Conservation (phyloP, 1,139 yeast genomes). For the Nakaseomyces delphensis region DNA sequence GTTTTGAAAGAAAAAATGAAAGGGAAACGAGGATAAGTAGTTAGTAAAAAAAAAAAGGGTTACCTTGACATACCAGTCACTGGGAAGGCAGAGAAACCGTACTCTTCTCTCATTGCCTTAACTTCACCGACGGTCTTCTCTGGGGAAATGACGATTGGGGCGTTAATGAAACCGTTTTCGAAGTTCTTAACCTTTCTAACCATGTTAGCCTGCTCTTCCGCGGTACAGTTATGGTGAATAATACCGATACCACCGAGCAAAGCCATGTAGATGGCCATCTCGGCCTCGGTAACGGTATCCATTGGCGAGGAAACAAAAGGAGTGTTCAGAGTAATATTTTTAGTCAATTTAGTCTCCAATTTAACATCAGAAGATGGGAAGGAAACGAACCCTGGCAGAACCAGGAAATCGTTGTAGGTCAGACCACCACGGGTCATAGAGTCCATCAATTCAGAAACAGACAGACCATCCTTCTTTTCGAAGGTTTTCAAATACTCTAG, state of each 20-base stretch:
- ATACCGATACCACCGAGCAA: conserved; percentile 98
- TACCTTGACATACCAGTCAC: conserved; percentile 82
- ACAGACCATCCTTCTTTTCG: conserved; percentile 73
- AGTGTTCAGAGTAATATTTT: conserved; percentile 79
- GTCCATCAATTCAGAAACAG: conserved; percentile 79
- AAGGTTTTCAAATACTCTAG: conserved; percentile 57
- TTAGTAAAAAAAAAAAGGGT: conserved; percentile 9
- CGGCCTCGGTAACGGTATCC: conserved; percentile 97
- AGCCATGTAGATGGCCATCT: conserved; percentile 98
- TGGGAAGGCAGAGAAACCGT: conserved; percentile 97
- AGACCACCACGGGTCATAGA: conserved; percentile 87
- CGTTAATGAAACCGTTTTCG: conserved; percentile 95
- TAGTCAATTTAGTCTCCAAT: conserved; percentile 80
- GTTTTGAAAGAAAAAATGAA: too few relatives aligned
- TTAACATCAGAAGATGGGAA: conserved; percentile 73
- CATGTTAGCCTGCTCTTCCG: conserved; percentile 98
- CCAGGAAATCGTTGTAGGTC: conserved; percentile 91
- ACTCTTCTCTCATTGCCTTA: conserved; percentile 54
- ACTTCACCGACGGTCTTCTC: conserved; percentile 71
- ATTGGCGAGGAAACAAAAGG: conserved; percentile 98
- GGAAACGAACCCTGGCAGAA: conserved; percentile 89
- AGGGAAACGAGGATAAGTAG: not conserved
- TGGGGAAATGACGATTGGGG: conserved; percentile 83
- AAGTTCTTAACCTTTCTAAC: conserved; percentile 91
- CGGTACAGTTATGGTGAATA: conserved; percentile 91